These are phyloP conservation scores for Exophiala sp. DNA, from an alignment of 2,329 filamentous ascomycete species.

Conservation along the genomic window DNA sequence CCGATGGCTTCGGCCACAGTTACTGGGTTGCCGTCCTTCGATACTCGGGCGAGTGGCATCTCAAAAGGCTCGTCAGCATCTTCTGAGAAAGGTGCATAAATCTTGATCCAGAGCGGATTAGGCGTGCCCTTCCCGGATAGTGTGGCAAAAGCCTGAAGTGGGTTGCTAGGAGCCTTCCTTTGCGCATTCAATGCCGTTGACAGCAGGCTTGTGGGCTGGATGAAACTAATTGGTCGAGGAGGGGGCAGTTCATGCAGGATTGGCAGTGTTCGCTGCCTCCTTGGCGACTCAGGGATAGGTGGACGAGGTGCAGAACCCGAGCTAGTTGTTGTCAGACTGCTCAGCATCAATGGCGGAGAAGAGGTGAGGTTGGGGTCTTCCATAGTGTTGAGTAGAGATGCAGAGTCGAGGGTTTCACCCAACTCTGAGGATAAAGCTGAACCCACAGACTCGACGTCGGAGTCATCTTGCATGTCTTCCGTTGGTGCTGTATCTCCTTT, in stretches of 20 bases:
- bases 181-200: slow-evolving; percentile 57
- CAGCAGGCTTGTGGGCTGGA: slow-evolving; percentile 56
- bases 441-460: slow-evolving; percentile 47
- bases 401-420: slow-evolving; percentile 54
- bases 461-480: slow-evolving; percentile 40
- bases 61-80: slow-evolving; percentile 56
- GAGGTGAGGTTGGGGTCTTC: slow-evolving; percentile 40
- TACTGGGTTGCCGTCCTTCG: slow-evolving; percentile 52
- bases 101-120: slow-evolving; percentile 60
- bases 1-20: slow-evolving; percentile 63
- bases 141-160: slow-evolving; percentile 58
- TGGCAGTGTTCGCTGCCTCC: slow-evolving; percentile 45
- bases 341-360: slow-evolving; percentile 47
- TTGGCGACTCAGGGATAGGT: slow-evolving; percentile 46
- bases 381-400: slow-evolving; percentile 54
- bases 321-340: slow-evolving; percentile 30
- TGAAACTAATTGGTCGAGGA: slow-evolving; percentile 58
- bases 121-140: slow-evolving; percentile 60
- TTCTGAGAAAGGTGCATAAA: slow-evolving; percentile 59
- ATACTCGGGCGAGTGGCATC: slow-evolving; percentile 54
- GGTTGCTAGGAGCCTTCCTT: slow-evolving; percentile 56
- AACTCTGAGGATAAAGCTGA: slow-evolving; percentile 54
- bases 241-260: slow-evolving; percentile 58
- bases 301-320: slow-evolving; percentile 3
- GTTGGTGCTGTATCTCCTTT: slow-evolving; percentile 12